phyloP scores from a whole-genome alignment of 176 grass and related monocot genomes.

The Hordeum marinum region DNA sequence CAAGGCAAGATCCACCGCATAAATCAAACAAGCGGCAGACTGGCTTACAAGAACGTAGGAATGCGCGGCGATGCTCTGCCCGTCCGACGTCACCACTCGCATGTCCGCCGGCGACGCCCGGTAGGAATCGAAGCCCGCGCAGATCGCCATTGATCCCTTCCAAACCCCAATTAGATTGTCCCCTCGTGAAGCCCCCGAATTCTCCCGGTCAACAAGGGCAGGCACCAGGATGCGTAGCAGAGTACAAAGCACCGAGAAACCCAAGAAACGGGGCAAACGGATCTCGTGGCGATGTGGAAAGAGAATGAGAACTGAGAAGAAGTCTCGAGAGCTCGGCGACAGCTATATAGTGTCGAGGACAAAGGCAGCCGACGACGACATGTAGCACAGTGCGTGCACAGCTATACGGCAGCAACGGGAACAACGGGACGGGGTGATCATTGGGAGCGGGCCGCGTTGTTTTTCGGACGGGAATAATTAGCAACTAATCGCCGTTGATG shows the following conservation, averaged over 20 bases:
- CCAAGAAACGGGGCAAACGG: neutral
- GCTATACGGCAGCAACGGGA: neutral
- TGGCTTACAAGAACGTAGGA: constrained; percentile 66
- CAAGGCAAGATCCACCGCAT: neutral
- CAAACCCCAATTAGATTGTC: too few species aligned
- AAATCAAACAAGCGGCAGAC: neutral
- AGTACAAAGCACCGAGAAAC: neutral
- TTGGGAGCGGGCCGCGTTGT: neutral
- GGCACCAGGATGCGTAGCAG: neutral
- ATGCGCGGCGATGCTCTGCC: constrained; percentile 64
- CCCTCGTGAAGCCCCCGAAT: neutral
- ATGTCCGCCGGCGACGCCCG: constrained; percentile 47
- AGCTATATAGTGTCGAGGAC: constrained; percentile 21
- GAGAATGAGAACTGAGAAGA: neutral
- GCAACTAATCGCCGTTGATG: neutral
- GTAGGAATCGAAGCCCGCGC: constrained; percentile 27
- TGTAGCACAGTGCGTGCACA: neutral
- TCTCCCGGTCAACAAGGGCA: neutral
- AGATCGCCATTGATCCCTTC: neutral
- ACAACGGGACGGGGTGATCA: neutral
- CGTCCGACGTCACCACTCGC: constrained; percentile 68
- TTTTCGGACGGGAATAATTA: neutral
- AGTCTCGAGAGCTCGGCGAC: neutral
- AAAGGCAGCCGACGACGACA: neutral
- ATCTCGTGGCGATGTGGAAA: neutral